Evolutionary conservation across 2,329 filamentous ascomycete species (phyloP).

Genomic region (Colletotrichum ledebouriae): DNA sequence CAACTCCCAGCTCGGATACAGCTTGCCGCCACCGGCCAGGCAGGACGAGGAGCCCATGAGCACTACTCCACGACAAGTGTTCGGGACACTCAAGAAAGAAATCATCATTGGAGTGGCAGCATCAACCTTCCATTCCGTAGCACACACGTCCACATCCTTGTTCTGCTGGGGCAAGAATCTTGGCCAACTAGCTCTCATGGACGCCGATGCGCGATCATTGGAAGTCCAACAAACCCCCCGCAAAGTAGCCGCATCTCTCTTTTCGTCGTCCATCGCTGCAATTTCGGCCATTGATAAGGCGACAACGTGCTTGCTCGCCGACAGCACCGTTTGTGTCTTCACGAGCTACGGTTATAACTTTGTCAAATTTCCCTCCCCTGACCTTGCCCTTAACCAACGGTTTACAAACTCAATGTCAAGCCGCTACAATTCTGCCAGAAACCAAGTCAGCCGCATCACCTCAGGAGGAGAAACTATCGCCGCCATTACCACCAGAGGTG

Average conservation of each 20-base stretch:
- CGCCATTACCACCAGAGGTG: constrained; percentile 85
- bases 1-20: constrained; percentile 88
- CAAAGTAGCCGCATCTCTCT: constrained; percentile 88
- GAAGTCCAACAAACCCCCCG: constrained; percentile 86
- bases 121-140: constrained; percentile 91
- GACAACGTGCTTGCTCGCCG: constrained; percentile 86
- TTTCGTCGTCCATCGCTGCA: constrained; percentile 78
- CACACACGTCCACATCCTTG: constrained; percentile 82
- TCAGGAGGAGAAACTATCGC: constrained; percentile 93
- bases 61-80: constrained; percentile 86
- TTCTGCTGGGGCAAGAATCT: constrained; percentile 97
- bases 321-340: constrained; percentile 92
- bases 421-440: constrained; percentile 73
- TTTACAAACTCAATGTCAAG: constrained; percentile 76
- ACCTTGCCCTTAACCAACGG: constrained; percentile 78
- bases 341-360: constrained; percentile 97
- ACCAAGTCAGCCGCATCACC: constrained; percentile 81
- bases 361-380: constrained; percentile 81
- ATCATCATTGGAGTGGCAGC: constrained; percentile 84
- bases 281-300: constrained; percentile 92
- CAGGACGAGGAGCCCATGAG: constrained; percentile 89
- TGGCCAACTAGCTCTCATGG: constrained; percentile 93
- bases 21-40: constrained; percentile 74
- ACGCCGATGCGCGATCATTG: constrained; percentile 92
- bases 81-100: constrained; percentile 91